Base-by-base conservation (phyloP, 345 rosid species). In the Pugionium cornutum region DNA sequence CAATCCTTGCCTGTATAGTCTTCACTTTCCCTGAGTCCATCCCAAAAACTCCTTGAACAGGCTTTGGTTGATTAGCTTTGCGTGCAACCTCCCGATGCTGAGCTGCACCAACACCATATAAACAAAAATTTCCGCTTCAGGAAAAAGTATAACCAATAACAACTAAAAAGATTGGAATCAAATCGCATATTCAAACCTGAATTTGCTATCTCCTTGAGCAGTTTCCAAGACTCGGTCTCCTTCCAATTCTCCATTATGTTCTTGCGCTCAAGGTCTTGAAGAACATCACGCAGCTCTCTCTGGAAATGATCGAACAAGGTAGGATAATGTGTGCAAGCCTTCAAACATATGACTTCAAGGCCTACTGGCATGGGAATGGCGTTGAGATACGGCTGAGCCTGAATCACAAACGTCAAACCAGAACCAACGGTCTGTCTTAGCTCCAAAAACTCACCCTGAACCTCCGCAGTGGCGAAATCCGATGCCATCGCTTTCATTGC, bases 261-360 rank as follows among this genome's bases (percentile, higher is more conserved):
- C 51, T 82, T 82, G 6, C 66, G 69, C 68, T 86, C 84, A 1
- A 86, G 77, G 33, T 81, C 85, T 58, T 82, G 94, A 73, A 92
- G 91, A 75, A 84, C 85, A 53, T 86, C 87, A 4, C 91, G 79
- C 76, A 92, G 44, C 76, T 92, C 98, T 55, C 98, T 79, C 83
- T 92, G 98, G 81, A 92, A 92, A 69, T 92, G 81, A 83, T 92
- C 98, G 44, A 92, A 89, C 9, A 92, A 76, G 2, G 97, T 89
- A 1, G 98, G 91, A 62, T 89, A 92, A 78, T 92, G 96, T 5
- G 96, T 83, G 61, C 88, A 82, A 36, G 90, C 89, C 75, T 92
- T 92, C 73, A 92, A 79, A 76, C 98, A 87, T 65, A 84, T 59
- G 26, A 89, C 89, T 69, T 92, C 97, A 8, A 83, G 58, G 3